These are phyloP conservation scores for Pyrus hybrid DNA, from an alignment of 331 rosid species.

Conservation along the genomic window DNA sequence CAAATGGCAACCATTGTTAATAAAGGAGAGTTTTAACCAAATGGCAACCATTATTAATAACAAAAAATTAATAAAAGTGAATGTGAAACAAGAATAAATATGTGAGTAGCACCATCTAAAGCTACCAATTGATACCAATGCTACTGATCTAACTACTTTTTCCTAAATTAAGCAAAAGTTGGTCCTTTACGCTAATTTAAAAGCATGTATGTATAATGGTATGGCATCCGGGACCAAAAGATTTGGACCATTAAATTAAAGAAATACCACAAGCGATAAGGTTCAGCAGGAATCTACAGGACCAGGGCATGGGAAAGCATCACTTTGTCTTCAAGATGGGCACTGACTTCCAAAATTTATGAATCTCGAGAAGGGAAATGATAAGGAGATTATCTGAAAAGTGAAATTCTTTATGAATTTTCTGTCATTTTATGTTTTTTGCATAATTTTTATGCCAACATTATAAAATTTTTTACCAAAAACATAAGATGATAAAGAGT, in stretches of 20 bases:
- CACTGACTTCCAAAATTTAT: neutral
- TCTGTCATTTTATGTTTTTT: rapidly evolving
- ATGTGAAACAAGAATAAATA: neutral
- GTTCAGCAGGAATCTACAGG: neutral
- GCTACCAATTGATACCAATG: too few relatives aligned
- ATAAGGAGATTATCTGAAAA: too few relatives aligned
- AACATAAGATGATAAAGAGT: rapidly evolving
- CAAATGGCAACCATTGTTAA: neutral
- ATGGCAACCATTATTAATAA: neutral
- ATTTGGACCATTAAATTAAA: neutral
- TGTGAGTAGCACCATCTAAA: too few relatives aligned
- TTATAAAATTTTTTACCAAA: rapidly evolving
- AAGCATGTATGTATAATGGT: neutral
- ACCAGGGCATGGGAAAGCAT: neutral
- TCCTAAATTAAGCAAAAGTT: neutral
- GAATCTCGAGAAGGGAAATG: neutral
- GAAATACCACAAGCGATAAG: neutral
- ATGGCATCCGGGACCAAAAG: neutral
- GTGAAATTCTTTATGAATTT: rapidly evolving
- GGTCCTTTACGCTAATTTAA: neutral
- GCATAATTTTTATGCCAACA: too few relatives aligned
- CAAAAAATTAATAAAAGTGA: neutral
- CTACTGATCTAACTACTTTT: neutral
- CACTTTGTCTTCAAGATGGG: neutral
- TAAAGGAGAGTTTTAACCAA: too few relatives aligned